A percentile compares a stretch with the other conserved stretches of the same genome.
Evolutionary conservation across 805 yeast genomes (phyloP).

Genomic region (Candida sonorensis): DNA sequence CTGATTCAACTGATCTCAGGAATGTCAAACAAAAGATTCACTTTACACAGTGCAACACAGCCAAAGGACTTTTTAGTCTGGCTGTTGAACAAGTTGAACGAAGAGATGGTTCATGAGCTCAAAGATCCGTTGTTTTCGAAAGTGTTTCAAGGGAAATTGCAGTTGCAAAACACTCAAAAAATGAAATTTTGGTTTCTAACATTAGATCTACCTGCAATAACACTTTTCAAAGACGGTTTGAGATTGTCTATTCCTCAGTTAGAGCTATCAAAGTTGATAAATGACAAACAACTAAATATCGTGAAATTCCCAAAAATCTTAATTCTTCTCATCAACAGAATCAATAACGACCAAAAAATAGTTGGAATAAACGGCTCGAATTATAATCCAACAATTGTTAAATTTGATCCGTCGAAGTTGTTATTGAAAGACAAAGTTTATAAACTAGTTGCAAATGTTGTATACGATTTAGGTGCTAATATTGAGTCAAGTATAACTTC

Average conservation of each 20-base stretch:
- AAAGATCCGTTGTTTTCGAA: conserved; percentile 25
- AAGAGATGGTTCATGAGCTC: conserved; percentile 15
- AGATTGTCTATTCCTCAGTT: conserved; percentile 45
- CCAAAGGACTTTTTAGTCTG: conserved; percentile 57
- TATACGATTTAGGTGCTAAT: conserved; percentile 24
- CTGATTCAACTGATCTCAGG: conserved; percentile 43
- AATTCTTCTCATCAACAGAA: conserved; percentile 52
- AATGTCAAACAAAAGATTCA: conserved; percentile 37
- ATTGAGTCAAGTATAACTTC: conserved; percentile 2
- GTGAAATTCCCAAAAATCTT: conserved; percentile 44
- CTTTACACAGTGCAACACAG: conserved; percentile 32
- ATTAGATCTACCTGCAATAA: conserved; percentile 51
- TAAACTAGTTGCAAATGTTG: conserved; percentile 42
- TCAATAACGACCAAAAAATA: conserved; percentile 29
- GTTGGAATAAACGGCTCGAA: conserved; percentile 29
- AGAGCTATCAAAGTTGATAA: conserved; percentile 36
- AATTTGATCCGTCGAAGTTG: conserved; percentile 38
- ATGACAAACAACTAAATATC: conserved; percentile 34
- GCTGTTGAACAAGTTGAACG: conserved; percentile 44
- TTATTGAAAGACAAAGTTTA: conserved; percentile 28
- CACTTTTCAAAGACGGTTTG: conserved; percentile 47
- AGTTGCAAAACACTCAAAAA: conserved; percentile 8
- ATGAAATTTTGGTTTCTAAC: conserved; percentile 47
- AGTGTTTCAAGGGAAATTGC: conserved; percentile 51
- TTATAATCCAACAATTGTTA: conserved; percentile 57